Evolutionary conservation across 441 rosid genomes (phyloP), one percentile per base, ranked within the genome.

Genomic region (Erysimum cheiri): DNA sequence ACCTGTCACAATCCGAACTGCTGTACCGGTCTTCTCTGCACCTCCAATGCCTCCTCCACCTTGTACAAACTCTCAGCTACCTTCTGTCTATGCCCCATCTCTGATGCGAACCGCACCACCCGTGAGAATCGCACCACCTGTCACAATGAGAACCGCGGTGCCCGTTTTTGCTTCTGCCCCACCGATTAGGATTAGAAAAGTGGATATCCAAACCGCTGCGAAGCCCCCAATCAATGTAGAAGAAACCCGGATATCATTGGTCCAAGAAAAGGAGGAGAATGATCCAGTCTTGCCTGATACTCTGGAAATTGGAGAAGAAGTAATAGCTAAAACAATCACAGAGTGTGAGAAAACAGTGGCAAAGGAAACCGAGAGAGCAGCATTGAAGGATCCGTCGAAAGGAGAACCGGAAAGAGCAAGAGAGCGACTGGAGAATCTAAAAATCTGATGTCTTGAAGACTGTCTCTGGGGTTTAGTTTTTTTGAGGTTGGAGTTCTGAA

Each of bases 11-110:
- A 82, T 90, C 68, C 87, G 99, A 84, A 87, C 81, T 17, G 77
- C 88, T n/a, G 85, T 85, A 37, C 98, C 99, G 3, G 91, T 88
- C 66, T 94, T 84, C 81, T 83, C 98, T 31, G 93, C 98, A 29
- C 98, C 99, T n/a, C 96, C 90, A 52, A 76, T 46, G 58, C 89
- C 84, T 29, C 88, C 86, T 26, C 77, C 81, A 31, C 78, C 86
- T 60, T 69, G 86, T 35, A 61, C 75, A 48, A 78, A 49, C 66
- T 31, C 71, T 24, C 79, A 74, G 73, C 43, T 55, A 60, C 70
- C 73, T 17, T 33, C 79, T 12, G 48, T 44, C 54, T 70, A 71
- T 48, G 56, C 83, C 26, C 78, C 91, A 19, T 58, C 88, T 41
- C 82, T 78, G 35, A 74, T 80, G 73, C 61, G 85, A 65, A 81